Conservation (phyloP, 2,329 filamentous ascomycete species). For the Ophiostoma populinum region DNA sequence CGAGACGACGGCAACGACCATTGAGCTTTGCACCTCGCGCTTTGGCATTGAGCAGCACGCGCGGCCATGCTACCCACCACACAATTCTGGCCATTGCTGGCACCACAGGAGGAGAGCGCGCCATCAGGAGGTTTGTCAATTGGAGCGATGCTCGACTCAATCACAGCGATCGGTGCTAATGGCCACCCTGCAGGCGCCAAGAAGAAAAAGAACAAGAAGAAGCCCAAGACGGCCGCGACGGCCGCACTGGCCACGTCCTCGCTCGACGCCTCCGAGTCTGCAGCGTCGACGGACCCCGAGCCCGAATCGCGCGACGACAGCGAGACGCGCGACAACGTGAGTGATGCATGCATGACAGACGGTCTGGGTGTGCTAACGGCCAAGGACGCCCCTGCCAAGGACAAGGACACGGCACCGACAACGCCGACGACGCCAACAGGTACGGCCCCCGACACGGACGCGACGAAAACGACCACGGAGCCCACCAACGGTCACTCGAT, state of each 20-base stretch:
- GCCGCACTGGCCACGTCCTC: conserved; percentile 11
- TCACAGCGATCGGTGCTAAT: no score
- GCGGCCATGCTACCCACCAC: conserved; percentile 9
- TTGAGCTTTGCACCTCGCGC: not conserved
- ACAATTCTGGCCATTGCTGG: conserved; percentile 4
- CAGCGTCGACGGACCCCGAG: conserved; percentile 6
- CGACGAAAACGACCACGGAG: conserved; percentile 12
- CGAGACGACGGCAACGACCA: no score
- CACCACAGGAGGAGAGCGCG: conserved; percentile 7
- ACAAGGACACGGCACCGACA: conserved; percentile 19
- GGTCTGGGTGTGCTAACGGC: no score
- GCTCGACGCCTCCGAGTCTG: conserved; percentile 4
- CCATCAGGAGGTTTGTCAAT: conserved; percentile 9
- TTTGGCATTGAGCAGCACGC: not conserved
- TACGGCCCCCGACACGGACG: no score
- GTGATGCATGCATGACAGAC: no score
- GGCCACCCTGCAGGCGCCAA: conserved; percentile 29
- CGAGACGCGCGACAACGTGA: no score
- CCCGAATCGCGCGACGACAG: conserved; percentile 14
- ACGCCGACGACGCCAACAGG: no score
- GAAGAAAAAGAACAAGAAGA: conserved; percentile 44
- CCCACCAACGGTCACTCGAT: conserved; percentile 9
- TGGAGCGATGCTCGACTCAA: no score
- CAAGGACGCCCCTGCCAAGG: not conserved
- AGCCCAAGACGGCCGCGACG: conserved; percentile 30